phyloP scores from a whole-genome alignment of 192 early-diverging fungal genomes.

The Pilaira anomala region DNA sequence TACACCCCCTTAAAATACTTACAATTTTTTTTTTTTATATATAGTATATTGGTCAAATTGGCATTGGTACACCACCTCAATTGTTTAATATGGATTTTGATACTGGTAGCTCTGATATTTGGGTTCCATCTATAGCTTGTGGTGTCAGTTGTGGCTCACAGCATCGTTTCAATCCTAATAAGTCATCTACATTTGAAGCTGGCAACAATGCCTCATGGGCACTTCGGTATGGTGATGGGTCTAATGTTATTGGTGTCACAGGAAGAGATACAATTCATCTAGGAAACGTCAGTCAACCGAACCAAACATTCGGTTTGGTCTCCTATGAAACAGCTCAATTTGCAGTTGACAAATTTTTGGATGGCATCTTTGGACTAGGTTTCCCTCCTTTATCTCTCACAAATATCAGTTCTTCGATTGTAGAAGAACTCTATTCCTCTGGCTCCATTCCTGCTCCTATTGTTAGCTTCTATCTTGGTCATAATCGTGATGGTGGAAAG shows the following conservation, averaged over 20 bases:
- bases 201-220: slow-evolving; percentile 35
- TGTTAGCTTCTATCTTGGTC: slow-evolving; percentile 31
- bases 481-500: slow-evolving; percentile 39
- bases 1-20: background rate
- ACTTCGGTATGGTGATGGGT: slow-evolving; percentile 46
- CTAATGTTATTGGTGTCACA: slow-evolving; percentile 32
- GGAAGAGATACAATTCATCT: slow-evolving; percentile 53
- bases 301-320: slow-evolving; percentile 62
- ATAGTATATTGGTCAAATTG: slow-evolving; percentile 52
- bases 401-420: slow-evolving; percentile 8
- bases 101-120: slow-evolving; percentile 72
- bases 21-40: background rate
- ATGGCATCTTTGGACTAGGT: slow-evolving; percentile 67
- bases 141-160: slow-evolving; percentile 21
- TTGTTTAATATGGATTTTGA: slow-evolving; percentile 67
- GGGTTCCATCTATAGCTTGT: slow-evolving; percentile 46
- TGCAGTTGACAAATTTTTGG: slow-evolving; percentile 53
- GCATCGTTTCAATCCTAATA: slow-evolving; percentile 20
- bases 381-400: slow-evolving; percentile 42
- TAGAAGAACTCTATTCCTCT: slow-evolving; percentile 19
- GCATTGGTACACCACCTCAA: slow-evolving; percentile 65
- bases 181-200: slow-evolving; percentile 26
- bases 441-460: slow-evolving; percentile 16
- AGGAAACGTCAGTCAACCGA: slow-evolving; percentile 49
- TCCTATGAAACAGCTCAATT: slow-evolving; percentile 55